Evolutionary conservation across 2,329 filamentous ascomycete species (phyloP), one percentile per base, ranked within the genome.

Genomic region (Fusarium torulosum): DNA sequence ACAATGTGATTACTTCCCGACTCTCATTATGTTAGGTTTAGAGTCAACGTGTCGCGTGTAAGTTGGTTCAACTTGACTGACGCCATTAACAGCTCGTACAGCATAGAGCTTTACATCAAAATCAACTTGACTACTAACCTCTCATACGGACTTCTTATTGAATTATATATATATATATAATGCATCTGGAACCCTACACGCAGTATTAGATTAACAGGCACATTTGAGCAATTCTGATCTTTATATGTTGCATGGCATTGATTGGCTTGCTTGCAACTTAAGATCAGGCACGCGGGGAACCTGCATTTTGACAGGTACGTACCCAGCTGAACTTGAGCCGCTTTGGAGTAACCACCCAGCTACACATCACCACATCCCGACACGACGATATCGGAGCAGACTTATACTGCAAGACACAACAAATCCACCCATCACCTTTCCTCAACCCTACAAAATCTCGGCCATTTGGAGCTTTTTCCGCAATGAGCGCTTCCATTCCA

Each of bases 401-500:
- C 21, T 33, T 35, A 44, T 44, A 46, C 27, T 33, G 43, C 37
- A 20, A 42, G 23, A 9, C 19, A 25, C 38, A 33, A 15, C 23
- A 41, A 20, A 23, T 8, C 38, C 19, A 43, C 31, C 21, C 7
- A 21, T 2, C 23, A 11, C 4, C 11, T 33, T 17, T 6, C 2
- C 1, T 21, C 21, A 42, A 6, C n/a, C 4, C 17, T 3, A 15
- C 2, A 3, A 2, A 9, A 17, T 17, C 27, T 3, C 19, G 25
- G 6, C 20, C 33, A 19, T 3, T 29, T 44, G n/a, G 11, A 11
- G 15, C 20, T 52, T 19, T 2, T n/a, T 31, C 56, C 33, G 57
- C 44, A 58, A 79, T 78, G 77, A 71, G 72, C 49, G 63, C 72
- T 43, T 74, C 75, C 31, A 69, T 74, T 20, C 73, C 76, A 37